Conservation (phyloP, 768 basidiomycete species). For the Boletus coccyginus region DNA sequence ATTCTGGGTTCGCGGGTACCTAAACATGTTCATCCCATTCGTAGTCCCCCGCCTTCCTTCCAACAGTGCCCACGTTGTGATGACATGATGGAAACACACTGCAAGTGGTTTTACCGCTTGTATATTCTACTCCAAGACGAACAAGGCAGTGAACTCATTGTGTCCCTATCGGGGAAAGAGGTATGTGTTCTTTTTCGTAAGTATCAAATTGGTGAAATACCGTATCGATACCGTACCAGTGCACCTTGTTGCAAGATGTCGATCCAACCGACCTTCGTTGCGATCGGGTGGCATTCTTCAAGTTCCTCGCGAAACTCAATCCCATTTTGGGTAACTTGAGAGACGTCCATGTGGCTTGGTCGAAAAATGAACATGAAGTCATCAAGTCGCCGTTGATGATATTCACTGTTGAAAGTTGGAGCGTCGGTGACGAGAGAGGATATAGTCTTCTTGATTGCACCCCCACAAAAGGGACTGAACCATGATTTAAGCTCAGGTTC, state of each 20-base stretch:
- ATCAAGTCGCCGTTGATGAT: constrained; percentile 25
- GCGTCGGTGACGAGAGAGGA: constrained; percentile 13
- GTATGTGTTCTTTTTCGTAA: constrained; percentile 23
- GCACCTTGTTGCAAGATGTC: constrained; percentile 43
- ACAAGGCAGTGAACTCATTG: constrained; percentile 37
- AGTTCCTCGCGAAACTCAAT: constrained; percentile 40
- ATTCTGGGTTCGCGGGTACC: background rate
- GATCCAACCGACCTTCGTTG: constrained; percentile 41
- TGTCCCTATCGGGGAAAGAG: constrained; percentile 50
- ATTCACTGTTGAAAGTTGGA: constrained; percentile 33
- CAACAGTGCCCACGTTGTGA: constrained; percentile 51
- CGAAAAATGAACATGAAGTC: constrained; percentile 15
- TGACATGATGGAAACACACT: constrained; percentile 51
- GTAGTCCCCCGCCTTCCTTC: constrained; percentile 43
- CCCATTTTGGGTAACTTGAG: constrained; percentile 48
- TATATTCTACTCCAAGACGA: constrained; percentile 53
- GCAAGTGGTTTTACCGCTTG: constrained; percentile 47
- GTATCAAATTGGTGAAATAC: background rate
- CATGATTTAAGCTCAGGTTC: background rate
- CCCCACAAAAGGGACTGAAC: background rate
- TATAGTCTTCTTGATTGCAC: constrained; percentile 25
- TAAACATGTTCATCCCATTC: background rate
- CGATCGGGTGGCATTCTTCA: constrained; percentile 36
- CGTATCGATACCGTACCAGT: constrained; percentile 30
- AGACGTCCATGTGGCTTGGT: constrained; percentile 37